A percentile compares a stretch with the other conserved stretches of the same genome.
phyloP scores from a whole-genome alignment of 305 asterid species.

The Fraxinus dipetala region DNA sequence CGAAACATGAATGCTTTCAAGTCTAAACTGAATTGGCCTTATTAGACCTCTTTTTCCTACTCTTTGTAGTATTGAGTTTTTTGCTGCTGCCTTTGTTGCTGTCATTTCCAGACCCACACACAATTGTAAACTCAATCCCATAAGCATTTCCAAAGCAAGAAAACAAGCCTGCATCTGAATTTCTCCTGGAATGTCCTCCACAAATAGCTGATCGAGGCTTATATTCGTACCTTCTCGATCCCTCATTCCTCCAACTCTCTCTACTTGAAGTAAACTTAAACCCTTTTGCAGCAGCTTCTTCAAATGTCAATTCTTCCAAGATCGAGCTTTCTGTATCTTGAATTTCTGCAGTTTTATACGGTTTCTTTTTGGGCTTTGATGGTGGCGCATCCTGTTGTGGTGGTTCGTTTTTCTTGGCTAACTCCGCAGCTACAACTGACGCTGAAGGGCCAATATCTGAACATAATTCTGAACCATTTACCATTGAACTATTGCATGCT shows the following conservation, averaged over 20 bases:
- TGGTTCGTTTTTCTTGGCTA: constrained; percentile 35
- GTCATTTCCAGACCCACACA: constrained; percentile 39
- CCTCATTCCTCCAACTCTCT: constrained; percentile 37
- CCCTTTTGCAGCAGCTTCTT: constrained; percentile 66
- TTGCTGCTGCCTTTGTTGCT: constrained; percentile 6
- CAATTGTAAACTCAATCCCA: constrained; percentile 45
- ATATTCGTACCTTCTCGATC: neutral
- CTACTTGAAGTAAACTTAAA: constrained; percentile 28
- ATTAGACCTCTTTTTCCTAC: neutral
- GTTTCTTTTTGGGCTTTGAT: neutral
- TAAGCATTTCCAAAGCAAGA: constrained; percentile 53
- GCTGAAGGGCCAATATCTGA: constrained; percentile 86
- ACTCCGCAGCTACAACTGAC: constrained; percentile 70
- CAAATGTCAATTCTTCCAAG: constrained; percentile 55
- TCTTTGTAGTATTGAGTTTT: neutral
- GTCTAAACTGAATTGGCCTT: constrained; percentile 9
- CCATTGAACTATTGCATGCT: constrained; percentile 30
- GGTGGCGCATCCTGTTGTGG: neutral
- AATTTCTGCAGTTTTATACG: neutral
- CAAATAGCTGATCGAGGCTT: constrained; percentile 13
- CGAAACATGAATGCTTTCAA: neutral
- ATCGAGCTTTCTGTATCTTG: constrained; percentile 51
- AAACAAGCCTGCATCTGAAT: constrained; percentile 40
- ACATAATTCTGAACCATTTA: constrained; percentile 56
- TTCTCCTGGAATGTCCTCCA: constrained; percentile 30